Conservation (phyloP, 345 rosid species). For the Pistacia atlantica region DNA sequence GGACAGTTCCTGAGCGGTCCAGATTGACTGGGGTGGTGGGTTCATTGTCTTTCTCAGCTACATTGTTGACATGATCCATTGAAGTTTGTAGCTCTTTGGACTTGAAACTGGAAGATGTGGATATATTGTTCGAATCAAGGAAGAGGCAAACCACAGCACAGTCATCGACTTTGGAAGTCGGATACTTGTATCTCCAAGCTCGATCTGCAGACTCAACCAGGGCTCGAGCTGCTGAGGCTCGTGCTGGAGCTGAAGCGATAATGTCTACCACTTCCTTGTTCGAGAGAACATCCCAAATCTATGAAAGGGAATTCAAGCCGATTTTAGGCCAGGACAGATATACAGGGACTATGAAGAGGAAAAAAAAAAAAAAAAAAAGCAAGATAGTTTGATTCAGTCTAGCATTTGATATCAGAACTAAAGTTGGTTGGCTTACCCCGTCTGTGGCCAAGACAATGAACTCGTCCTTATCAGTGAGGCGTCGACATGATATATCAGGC, state of each 20-base stretch:
- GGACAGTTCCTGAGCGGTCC: conserved; percentile 42
- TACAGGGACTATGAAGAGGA: not conserved
- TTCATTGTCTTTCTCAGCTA: conserved; percentile 34
- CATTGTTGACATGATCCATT: conserved; percentile 28
- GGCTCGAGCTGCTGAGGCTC: conserved; percentile 73
- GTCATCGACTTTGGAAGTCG: conserved; percentile 92
- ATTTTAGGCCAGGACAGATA: not conserved
- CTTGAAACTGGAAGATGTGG: conserved; percentile 45
- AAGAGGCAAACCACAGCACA: conserved; percentile 97
- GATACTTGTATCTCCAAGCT: conserved; percentile 92
- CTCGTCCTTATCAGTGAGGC: conserved; percentile 72
- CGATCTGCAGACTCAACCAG: conserved; percentile 85
- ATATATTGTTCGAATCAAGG: conserved; percentile 47
- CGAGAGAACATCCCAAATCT: conserved; percentile 98
- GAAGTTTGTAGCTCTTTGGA: conserved; percentile 34
- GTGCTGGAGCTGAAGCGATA: conserved; percentile 71
- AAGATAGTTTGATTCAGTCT: not conserved
- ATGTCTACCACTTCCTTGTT: conserved; percentile 85
- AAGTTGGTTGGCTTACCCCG: conserved; percentile 59
- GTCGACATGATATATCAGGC: conserved; percentile 76
- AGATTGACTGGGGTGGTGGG: conserved; percentile 28
- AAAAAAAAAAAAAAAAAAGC: not conserved
- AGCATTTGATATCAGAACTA: not conserved
- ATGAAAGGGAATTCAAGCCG: conserved; percentile 2
- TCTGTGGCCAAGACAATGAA: conserved; percentile 95